Conservation (phyloP, 2,329 filamentous ascomycete genomes). For the Gyromitra esculenta region DNA sequence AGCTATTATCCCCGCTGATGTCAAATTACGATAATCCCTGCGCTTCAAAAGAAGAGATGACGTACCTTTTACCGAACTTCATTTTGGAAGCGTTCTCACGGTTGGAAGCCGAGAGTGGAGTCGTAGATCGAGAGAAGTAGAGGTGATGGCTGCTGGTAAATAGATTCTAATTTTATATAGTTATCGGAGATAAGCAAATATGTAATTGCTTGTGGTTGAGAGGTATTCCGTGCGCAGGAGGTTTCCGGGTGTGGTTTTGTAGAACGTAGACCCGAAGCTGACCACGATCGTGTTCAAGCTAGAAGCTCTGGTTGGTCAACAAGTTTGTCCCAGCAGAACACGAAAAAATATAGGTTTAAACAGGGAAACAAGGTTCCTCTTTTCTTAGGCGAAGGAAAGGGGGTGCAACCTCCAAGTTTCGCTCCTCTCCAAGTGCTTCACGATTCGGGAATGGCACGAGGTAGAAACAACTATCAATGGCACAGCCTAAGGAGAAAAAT, state of each 20-base stretch:
- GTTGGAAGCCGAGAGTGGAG: conserved; percentile 7
- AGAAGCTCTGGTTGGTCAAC: conserved; percentile 49
- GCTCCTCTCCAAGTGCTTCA: neutral
- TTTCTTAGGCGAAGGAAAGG: conserved; percentile 1
- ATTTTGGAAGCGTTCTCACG: conserved; percentile 59
- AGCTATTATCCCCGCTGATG: conserved; percentile 61
- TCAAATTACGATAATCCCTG: conserved; percentile 23
- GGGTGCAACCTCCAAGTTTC: conserved; percentile 17
- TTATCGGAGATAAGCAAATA: conserved; percentile 10
- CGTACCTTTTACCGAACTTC: conserved; percentile 72
- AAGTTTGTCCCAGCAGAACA: conserved; percentile 25
- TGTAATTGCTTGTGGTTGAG: neutral
- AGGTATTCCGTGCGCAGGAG: conserved; percentile 9
- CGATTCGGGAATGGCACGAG: neutral
- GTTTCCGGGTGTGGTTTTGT: conserved; percentile 13
- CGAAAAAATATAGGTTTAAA: conserved; percentile 16
- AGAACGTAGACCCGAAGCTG: conserved; percentile 28
- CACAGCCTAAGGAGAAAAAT: conserved; percentile 13
- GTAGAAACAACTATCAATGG: conserved; percentile 1
- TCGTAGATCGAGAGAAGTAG: neutral
- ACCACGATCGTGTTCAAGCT: conserved; percentile 47
- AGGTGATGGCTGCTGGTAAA: conserved; percentile 3
- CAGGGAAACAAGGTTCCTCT: conserved; percentile 23
- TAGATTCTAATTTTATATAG: neutral
- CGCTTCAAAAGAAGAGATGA: conserved; percentile 50